Conservation (phyloP, 345 rosid species). For the Hirschfeldia incana region DNA sequence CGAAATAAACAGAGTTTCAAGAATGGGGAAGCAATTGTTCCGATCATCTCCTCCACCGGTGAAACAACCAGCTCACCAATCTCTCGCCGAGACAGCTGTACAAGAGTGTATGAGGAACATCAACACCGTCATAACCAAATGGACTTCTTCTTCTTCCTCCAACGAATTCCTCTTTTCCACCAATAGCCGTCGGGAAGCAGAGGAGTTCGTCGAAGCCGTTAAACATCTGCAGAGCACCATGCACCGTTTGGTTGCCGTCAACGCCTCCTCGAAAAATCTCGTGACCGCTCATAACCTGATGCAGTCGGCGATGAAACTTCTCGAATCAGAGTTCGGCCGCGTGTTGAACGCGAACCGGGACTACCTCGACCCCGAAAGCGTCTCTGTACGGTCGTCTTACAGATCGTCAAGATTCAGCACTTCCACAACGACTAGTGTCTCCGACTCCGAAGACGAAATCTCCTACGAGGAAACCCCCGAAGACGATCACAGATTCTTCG, state of each 20-base stretch:
- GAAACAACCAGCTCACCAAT: conserved; percentile 29
- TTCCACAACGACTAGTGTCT: conserved; percentile 33
- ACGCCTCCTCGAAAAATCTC: conserved; percentile 47
- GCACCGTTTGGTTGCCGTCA: conserved; percentile 46
- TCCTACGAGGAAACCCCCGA: conserved; percentile 42
- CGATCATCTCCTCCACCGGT: conserved; percentile 36
- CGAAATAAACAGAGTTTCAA: background rate
- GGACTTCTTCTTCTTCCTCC: conserved; percentile 50
- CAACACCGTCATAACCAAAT: conserved; percentile 45
- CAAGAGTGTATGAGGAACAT: conserved; percentile 54
- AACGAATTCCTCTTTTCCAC: conserved; percentile 45
- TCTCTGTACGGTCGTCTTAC: conserved; percentile 59
- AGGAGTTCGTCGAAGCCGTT: conserved; percentile 52
- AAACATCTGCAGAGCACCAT: conserved; percentile 56
- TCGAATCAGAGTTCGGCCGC: conserved; percentile 69
- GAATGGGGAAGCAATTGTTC: conserved; percentile 40
- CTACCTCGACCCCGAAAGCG: conserved; percentile 65
- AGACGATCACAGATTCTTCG: conserved; percentile 44
- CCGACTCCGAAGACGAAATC: conserved; percentile 41
- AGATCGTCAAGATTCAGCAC: conserved; percentile 51
- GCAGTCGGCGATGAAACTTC: conserved; percentile 68
- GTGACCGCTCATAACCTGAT: conserved; percentile 54
- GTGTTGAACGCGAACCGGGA: conserved; percentile 58
- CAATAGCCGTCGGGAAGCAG: conserved; percentile 57
- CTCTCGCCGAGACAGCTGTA: conserved; percentile 50